These are phyloP conservation scores for Schizopora paradoxa DNA, from an alignment of 1,284 basidiomycete species.

Conservation along the genomic window DNA sequence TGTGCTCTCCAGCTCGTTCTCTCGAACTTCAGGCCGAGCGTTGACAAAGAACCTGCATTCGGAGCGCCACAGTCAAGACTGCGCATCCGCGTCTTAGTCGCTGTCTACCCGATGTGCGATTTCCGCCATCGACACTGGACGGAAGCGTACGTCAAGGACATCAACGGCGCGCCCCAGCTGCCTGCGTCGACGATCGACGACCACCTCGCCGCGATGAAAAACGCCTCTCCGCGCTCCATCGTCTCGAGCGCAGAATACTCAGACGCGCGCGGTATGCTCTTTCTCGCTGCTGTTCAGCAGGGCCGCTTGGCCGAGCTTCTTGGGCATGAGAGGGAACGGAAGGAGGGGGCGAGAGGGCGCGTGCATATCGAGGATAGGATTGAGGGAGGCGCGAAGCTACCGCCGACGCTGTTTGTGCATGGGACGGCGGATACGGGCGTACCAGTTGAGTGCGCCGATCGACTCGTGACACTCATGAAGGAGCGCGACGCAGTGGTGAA, in stretches of 20 bases:
- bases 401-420: constrained; percentile 13
- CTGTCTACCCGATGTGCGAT: constrained; percentile 10
- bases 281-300: constrained; percentile 6
- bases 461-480: constrained; percentile 9
- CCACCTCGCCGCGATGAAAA: constrained; percentile 3
- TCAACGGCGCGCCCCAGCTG: constrained; percentile 7
- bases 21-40: not conserved
- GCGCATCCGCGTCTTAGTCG: constrained; percentile 1
- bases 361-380: constrained; percentile 12
- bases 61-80: too few relatives aligned
- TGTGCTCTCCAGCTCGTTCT: constrained; percentile 10
- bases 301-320: constrained; percentile 7
- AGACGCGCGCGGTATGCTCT: constrained; percentile 1
- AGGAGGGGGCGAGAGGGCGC: not conserved
- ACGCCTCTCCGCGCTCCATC: not conserved
- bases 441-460: constrained; percentile 5
- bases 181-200: constrained; percentile 11
- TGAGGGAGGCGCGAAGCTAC: constrained; percentile 5
- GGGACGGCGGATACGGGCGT: constrained; percentile 10
- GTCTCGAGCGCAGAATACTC: not conserved
- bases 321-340: constrained; percentile 2
- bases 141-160: constrained; percentile 6
- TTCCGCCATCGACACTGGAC: constrained; percentile 5
- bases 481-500: constrained; percentile 9
- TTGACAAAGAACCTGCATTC: too few relatives aligned